A percentile compares a stretch with the other conserved stretches of the same genome.
Evolutionary conservation across 2,329 filamentous ascomycete species (phyloP).

Genomic region (Byssochlamys sp.): DNA sequence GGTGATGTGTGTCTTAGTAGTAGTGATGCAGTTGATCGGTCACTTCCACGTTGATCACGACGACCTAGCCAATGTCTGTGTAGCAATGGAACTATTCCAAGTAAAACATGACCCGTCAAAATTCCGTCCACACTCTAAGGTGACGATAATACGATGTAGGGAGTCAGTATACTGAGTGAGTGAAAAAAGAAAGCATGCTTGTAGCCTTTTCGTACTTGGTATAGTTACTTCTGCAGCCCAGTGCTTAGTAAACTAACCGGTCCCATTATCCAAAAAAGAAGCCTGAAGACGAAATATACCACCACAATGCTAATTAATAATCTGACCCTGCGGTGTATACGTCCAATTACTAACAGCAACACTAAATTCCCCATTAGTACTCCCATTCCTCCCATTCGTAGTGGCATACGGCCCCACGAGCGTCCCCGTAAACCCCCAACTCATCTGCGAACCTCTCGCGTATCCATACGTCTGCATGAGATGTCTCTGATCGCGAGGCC

Average conservation of each 20-base stretch:
- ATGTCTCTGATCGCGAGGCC: not conserved
- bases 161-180: too few relatives aligned
- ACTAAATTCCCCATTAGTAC: not conserved
- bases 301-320: not conserved
- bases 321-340: not conserved
- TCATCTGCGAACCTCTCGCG: not conserved
- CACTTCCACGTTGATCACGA: not conserved
- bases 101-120: not conserved
- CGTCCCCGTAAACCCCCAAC: constrained; percentile 2
- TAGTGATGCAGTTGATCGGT: not conserved
- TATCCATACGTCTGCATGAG: constrained; percentile 1
- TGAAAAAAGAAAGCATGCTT: too few relatives aligned
- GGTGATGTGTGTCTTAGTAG: not conserved
- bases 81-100: not conserved
- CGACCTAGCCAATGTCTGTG: not conserved
- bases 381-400: not conserved
- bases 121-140: not conserved
- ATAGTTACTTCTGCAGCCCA: too few relatives aligned
- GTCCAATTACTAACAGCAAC: not conserved
- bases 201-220: too few relatives aligned
- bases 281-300: not conserved
- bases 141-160: too few relatives aligned
- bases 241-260: not conserved
- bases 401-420: not conserved
- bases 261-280: not conserved